These are phyloP conservation scores for Houttuynia cordata DNA, from an alignment of 164 flowering plant genomes.

Conservation along the genomic window DNA sequence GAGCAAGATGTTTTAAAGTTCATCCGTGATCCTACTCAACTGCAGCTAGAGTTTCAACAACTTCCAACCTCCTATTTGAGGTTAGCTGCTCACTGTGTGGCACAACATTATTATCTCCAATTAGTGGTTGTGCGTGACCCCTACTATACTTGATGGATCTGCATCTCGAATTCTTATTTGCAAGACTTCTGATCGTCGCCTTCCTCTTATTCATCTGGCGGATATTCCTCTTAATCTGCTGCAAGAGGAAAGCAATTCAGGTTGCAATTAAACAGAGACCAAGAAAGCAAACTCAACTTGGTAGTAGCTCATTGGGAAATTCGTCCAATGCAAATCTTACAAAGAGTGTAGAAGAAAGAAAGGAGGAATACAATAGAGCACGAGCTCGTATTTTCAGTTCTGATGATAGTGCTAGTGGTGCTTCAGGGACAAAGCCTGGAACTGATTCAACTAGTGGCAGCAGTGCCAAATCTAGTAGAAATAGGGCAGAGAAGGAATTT, in stretches of 20 bases:
- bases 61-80: slow-evolving; percentile 85
- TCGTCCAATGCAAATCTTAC: too few species aligned
- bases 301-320: too few species aligned
- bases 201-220: slow-evolving; percentile 70
- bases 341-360: too few species aligned
- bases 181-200: too few species aligned
- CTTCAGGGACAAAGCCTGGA: slow-evolving; percentile 30
- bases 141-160: too few species aligned
- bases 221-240: slow-evolving; percentile 79
- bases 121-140: slow-evolving; percentile 78
- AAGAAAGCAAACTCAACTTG: slow-evolving; percentile 43
- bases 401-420: slow-evolving; percentile 20
- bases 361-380: too few species aligned
- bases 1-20: too few species aligned
- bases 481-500: slow-evolving; percentile 59
- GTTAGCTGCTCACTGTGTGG: slow-evolving; percentile 95
- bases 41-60: too few species aligned
- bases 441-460: slow-evolving; percentile 24
- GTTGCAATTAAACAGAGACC: slow-evolving; percentile 94
- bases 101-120: slow-evolving; percentile 89
- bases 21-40: too few species aligned
- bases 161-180: too few species aligned
- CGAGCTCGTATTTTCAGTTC: too few species aligned
- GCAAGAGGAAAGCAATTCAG: slow-evolving; percentile 37
- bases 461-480: slow-evolving; percentile 44